A percentile compares a stretch with the other conserved stretches of the same genome.
Conservation (phyloP, 805 yeast genomes). For the Pichia phayaonensis region DNA sequence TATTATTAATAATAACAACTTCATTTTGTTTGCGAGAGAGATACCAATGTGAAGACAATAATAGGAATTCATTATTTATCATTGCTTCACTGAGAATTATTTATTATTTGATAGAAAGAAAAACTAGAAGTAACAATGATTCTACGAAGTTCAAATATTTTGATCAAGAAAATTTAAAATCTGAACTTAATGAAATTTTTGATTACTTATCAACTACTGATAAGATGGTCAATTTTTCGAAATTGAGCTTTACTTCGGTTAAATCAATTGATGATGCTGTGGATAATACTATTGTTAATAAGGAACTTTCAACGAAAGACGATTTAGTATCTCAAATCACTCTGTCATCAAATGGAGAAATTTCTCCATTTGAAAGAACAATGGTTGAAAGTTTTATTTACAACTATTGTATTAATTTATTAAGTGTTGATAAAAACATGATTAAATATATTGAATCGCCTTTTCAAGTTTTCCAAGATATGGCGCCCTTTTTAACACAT, state of each 20-base stretch:
- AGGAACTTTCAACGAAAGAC: constrained; percentile 16
- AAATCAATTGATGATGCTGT: background rate
- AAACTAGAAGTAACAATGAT: background rate
- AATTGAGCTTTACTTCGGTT: background rate
- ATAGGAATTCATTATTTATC: constrained; percentile 27
- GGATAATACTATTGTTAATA: background rate
- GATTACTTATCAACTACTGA: background rate
- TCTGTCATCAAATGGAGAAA: background rate
- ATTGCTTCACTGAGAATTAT: constrained; percentile 31
- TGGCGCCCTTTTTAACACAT: constrained; percentile 23
- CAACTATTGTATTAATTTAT: constrained; percentile 33
- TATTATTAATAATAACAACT: background rate
- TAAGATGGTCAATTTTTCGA: background rate
- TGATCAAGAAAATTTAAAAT: background rate
- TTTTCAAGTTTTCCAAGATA: constrained; percentile 29
- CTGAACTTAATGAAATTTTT: background rate
- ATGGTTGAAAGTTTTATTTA: constrained; percentile 38
- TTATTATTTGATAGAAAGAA: constrained; percentile 17
- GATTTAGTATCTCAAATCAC: background rate
- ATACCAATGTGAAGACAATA: constrained; percentile 21
- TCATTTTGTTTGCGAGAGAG: constrained; percentile 32
- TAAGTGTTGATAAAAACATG: constrained; percentile 27
- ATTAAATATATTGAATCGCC: constrained; percentile 33
- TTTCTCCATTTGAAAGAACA: constrained; percentile 27
- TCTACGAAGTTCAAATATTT: background rate